Evolutionary conservation across 768 basidiomycete genomes (phyloP).

Genomic region (Kwoniella bestiolae): DNA sequence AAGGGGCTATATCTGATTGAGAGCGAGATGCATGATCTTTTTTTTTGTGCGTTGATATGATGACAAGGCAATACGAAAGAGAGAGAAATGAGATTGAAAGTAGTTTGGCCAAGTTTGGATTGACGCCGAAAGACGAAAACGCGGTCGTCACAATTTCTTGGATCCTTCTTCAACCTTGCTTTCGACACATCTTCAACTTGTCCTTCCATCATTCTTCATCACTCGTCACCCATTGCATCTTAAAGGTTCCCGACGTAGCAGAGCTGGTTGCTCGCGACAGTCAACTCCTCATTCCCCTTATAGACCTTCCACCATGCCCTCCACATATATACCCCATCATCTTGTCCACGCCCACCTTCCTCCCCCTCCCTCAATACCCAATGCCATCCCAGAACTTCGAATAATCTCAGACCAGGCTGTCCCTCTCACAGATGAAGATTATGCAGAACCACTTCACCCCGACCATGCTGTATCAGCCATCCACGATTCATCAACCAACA

Average conservation of each 20-base stretch:
- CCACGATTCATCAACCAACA: slow-evolving; percentile 30
- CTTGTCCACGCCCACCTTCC: slow-evolving; percentile 51
- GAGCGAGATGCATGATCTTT: not conserved
- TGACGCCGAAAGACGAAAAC: slow-evolving; percentile 6
- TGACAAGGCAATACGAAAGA: not conserved
- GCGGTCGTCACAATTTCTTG: not conserved
- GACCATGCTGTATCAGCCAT: slow-evolving; percentile 49
- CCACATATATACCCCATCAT: slow-evolving; percentile 42
- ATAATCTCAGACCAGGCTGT: slow-evolving; percentile 30
- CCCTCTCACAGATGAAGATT: slow-evolving; percentile 22
- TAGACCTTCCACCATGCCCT: slow-evolving; percentile 29
- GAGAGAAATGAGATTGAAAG: not conserved
- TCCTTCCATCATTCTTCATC: too few species aligned
- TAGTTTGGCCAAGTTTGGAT: not conserved
- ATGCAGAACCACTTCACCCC: slow-evolving; percentile 38
- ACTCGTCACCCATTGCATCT: too few species aligned
- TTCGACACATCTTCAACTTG: too few species aligned
- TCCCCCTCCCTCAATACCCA: slow-evolving; percentile 41
- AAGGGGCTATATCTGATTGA: not conserved
- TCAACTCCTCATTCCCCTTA: not conserved
- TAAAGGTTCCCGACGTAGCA: not conserved
- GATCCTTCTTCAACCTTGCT: slow-evolving; percentile 7
- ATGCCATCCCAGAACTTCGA: slow-evolving; percentile 39
- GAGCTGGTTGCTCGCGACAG: not conserved
- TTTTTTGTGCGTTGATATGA: too few species aligned